These are phyloP conservation scores for Caryopteris hybrid DNA, from an alignment of 305 asterid species.

Conservation along the genomic window DNA sequence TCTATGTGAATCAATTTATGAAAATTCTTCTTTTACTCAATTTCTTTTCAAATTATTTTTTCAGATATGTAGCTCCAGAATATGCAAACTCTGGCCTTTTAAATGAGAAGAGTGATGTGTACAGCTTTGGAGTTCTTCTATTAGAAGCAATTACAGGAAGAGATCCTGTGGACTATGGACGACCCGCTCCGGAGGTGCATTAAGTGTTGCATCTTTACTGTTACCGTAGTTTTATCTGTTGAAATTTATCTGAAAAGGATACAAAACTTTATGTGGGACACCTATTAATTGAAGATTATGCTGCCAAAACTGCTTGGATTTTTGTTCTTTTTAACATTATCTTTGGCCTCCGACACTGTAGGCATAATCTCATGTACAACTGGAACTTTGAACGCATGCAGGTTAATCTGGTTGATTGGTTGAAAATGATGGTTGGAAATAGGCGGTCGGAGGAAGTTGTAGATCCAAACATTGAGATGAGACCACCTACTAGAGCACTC, in stretches of 20 bases:
- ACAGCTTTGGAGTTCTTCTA: slow-evolving; percentile 78
- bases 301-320: background rate
- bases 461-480: slow-evolving; percentile 65
- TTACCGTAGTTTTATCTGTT: background rate
- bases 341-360: background rate
- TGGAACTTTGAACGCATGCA: slow-evolving; percentile 16
- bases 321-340: background rate
- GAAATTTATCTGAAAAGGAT: background rate
- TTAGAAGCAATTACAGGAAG: slow-evolving; percentile 80
- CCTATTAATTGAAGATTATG: too few relatives aligned
- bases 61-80: slow-evolving; percentile 91
- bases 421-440: slow-evolving; percentile 88
- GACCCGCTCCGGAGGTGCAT: slow-evolving; percentile 73
- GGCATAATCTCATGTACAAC: too few relatives aligned
- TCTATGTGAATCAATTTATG: too few relatives aligned
- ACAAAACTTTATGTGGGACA: too few relatives aligned
- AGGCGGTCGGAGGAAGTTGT: slow-evolving; percentile 86
- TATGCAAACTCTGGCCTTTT: slow-evolving; percentile 78
- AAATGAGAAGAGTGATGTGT: slow-evolving; percentile 79
- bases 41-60: too few relatives aligned
- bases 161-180: slow-evolving; percentile 83
- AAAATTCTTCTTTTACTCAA: too few relatives aligned
- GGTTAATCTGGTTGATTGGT: slow-evolving; percentile 91
- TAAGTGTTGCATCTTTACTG: background rate
- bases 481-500: slow-evolving; percentile 72